phyloP scores from a whole-genome alignment of 2,329 filamentous ascomycete genomes.

The Aspergillus sp. region DNA sequence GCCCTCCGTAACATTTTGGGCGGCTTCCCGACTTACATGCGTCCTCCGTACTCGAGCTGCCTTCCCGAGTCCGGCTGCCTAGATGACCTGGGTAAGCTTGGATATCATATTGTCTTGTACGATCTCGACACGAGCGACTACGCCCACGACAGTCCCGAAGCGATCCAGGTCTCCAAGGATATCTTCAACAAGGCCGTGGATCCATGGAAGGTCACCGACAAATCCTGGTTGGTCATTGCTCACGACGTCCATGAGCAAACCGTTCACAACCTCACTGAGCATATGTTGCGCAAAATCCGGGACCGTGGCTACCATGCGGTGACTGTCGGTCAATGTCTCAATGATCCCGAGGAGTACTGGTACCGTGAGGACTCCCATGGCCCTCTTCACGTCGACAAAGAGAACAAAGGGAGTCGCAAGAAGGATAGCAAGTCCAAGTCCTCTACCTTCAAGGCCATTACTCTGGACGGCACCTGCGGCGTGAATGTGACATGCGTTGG shows the following conservation, averaged over 20 bases:
- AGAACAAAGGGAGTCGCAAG: background rate
- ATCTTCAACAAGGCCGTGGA: constrained; percentile 31
- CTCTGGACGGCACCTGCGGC: constrained; percentile 30
- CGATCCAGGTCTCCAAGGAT: constrained; percentile 35
- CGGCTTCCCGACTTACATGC: constrained; percentile 48
- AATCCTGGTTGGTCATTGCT: constrained; percentile 36
- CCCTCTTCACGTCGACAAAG: constrained; percentile 2
- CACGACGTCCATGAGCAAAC: constrained; percentile 40
- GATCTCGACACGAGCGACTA: constrained; percentile 46
- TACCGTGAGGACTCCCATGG: constrained; percentile 34
- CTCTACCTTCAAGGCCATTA: constrained; percentile 13
- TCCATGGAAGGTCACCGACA: constrained; percentile 17
- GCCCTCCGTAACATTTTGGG: constrained; percentile 44
- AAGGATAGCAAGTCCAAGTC: background rate
- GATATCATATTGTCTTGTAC: constrained; percentile 45
- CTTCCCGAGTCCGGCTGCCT: constrained; percentile 31
- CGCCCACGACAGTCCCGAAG: constrained; percentile 30
- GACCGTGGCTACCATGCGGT: constrained; percentile 31
- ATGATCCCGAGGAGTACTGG: constrained; percentile 33
- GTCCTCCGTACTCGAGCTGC: constrained; percentile 45
- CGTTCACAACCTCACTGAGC: constrained; percentile 35
- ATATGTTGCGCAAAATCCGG: constrained; percentile 30
- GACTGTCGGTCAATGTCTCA: constrained; percentile 40
- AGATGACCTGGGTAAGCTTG: constrained; percentile 38
- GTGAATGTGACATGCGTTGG: constrained; percentile 27